Evolutionary conservation across 345 rosid species (phyloP).

Genomic region (Durio zibethinus): DNA sequence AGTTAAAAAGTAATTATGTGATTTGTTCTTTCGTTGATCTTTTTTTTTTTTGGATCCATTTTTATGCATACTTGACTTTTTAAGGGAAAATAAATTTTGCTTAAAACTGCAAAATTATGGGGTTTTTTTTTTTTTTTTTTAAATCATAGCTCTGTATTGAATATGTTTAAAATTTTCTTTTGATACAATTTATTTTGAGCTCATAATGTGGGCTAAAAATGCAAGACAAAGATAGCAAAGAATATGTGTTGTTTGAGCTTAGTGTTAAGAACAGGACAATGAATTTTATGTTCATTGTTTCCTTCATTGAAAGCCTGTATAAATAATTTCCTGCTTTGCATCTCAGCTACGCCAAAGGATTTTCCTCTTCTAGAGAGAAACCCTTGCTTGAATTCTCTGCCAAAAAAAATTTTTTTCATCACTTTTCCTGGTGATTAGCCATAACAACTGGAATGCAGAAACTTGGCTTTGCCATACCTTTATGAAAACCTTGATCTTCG

Average conservation of each 20-base stretch:
- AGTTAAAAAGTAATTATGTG: too few relatives aligned
- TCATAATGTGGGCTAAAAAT: neutral
- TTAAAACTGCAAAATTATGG: too few relatives aligned
- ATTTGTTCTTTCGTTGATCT: neutral
- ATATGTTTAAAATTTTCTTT: too few relatives aligned
- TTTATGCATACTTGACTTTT: neutral
- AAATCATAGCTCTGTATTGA: too few relatives aligned
- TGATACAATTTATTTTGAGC: too few relatives aligned
- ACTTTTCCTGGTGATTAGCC: neutral
- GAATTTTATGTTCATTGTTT: neutral
- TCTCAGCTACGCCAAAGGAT: neutral
- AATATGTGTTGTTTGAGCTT: neutral
- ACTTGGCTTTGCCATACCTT: conserved; percentile 22
- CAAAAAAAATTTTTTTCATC: neutral
- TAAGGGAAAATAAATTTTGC: too few relatives aligned
- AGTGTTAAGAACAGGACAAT: neutral
- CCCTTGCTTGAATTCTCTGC: conserved; percentile 11
- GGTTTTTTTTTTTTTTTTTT: too few relatives aligned
- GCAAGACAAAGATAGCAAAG: neutral
- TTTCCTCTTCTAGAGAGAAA: neutral
- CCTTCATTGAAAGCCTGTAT: neutral
- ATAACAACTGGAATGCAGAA: neutral
- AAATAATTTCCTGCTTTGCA: neutral
- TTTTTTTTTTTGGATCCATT: neutral
- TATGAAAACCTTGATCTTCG: conserved; percentile 43